A percentile compares a stretch with the other conserved stretches of the same genome.
Conservation (phyloP, 805 yeast species). For the Tetrapisispora arboricola region DNA sequence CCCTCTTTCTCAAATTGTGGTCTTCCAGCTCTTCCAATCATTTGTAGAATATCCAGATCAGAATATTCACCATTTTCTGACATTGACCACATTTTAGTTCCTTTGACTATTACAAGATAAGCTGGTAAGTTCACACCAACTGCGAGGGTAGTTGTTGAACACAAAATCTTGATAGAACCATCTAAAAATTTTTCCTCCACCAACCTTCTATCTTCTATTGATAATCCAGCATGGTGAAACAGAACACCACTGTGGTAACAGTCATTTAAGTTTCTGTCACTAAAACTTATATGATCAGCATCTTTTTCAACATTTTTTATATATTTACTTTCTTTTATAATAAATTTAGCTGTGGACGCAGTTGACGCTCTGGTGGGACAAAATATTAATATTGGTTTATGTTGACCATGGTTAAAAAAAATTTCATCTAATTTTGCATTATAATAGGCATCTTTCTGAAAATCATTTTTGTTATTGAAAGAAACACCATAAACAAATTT, state of each 20-base stretch:
- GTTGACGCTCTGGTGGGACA: constrained; percentile 46
- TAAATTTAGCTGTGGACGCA: constrained; percentile 35
- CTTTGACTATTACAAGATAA: constrained; percentile 48
- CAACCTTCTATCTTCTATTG: constrained; percentile 35
- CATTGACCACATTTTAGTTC: constrained; percentile 48
- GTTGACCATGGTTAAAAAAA: constrained; percentile 30
- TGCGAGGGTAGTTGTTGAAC: constrained; percentile 52
- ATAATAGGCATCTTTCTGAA: constrained; percentile 37
- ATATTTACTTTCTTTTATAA: constrained; percentile 11
- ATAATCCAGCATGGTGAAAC: constrained; percentile 51
- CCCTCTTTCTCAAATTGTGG: constrained; percentile 46
- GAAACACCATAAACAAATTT: constrained; percentile 37
- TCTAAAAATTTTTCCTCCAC: constrained; percentile 38
- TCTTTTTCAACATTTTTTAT: not conserved
- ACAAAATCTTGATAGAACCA: constrained; percentile 36
- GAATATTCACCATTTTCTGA: constrained; percentile 43
- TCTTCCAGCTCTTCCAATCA: constrained; percentile 60
- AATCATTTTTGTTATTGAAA: constrained; percentile 33
- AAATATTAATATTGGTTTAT: constrained; percentile 39
- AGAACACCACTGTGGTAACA: constrained; percentile 33
- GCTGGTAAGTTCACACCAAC: constrained; percentile 56
- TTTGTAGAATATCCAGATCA: constrained; percentile 46
- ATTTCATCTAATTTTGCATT: constrained; percentile 35
- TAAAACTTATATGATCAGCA: not conserved
- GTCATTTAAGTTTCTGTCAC: constrained; percentile 8